Percentiles rank a stretch among this genome's conserved stretches.
Evolutionary conservation across 2,329 filamentous ascomycete genomes (phyloP).

Genomic region (Magnaporthiopsis poae): DNA sequence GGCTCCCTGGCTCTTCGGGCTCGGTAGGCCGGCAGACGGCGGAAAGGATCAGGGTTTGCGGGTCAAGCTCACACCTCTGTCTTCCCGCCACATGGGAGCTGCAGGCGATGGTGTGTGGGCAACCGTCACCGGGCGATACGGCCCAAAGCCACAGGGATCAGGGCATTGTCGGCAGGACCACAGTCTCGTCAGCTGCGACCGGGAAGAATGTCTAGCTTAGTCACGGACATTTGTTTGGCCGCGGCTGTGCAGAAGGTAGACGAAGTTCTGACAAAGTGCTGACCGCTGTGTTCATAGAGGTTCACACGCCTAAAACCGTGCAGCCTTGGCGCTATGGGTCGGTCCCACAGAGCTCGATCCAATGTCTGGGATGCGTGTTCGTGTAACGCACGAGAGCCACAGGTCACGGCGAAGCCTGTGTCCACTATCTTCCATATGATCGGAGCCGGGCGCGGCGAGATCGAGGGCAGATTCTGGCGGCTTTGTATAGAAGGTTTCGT

Average conservation of each 20-base stretch:
- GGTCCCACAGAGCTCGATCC: background rate
- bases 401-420: no score
- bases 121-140: no score
- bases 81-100: background rate
- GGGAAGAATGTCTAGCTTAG: background rate
- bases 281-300: background rate
- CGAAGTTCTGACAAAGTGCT: background rate
- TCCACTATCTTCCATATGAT: no score
- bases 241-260: background rate
- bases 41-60: background rate
- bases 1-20: background rate
- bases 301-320: background rate
- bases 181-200: no score
- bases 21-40: background rate
- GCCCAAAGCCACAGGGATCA: background rate
- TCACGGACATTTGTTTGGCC: background rate
- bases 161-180: no score
- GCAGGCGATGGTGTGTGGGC: background rate
- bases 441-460: no score
- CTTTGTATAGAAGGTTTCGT: no score
- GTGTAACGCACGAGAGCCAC: no score
- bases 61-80: background rate
- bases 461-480: no score
- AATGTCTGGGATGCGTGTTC: no score
- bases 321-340: background rate